Base-by-base conservation (phyloP, 768 basidiomycete species). In the Lactarius sanguifluus region DNA sequence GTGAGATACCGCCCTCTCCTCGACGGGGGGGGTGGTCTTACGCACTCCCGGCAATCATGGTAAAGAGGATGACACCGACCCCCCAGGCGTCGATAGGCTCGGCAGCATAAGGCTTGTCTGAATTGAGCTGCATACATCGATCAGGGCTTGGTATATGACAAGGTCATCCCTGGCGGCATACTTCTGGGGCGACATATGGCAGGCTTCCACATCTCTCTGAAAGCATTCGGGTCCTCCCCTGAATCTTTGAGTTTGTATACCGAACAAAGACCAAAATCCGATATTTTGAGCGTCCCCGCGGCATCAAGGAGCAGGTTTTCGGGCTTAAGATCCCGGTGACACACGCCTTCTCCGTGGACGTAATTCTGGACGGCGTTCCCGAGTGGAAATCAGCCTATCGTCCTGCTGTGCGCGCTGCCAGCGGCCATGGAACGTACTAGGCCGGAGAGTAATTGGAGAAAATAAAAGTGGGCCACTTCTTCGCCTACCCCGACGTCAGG, bases 31-130 rank as follows among this genome's bases (percentile, higher is more conserved):
- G 69, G 38, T 41, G 16, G 0, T 54, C 75, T 75, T 67, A 81
- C 89, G 41, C 74, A 96, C 96, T 98, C 57, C 97, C 97, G 9
- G 84, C 88, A 0, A 98, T 80, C 56, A 99, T 79, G 0, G 96
- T 92, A 74, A 92, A 98, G 1, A 99, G 79, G 56, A 99, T 96
- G 32, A 98, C 91, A 1, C 97, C 97, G 50, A 92, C 85, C 0
- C 94, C 94, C 97, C 97, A 99, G 10, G 93, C 87, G 74, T 99
- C 97, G 28, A 98, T 85, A 0, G 97, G 95, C 65, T 97, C 94
- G 2, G 95, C 97, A 16, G 86, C 76, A 76, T 98, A 99, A 0
- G 91, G 83, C 12, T 75, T 79, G 4, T 86, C 80, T 4, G 78
- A 79, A 41, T 87, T 88, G 38, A 96, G 76, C 94, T 96, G 64